phyloP scores from a whole-genome alignment of 2,329 filamentous ascomycete genomes.

The Aureobasidium subglaciale region DNA sequence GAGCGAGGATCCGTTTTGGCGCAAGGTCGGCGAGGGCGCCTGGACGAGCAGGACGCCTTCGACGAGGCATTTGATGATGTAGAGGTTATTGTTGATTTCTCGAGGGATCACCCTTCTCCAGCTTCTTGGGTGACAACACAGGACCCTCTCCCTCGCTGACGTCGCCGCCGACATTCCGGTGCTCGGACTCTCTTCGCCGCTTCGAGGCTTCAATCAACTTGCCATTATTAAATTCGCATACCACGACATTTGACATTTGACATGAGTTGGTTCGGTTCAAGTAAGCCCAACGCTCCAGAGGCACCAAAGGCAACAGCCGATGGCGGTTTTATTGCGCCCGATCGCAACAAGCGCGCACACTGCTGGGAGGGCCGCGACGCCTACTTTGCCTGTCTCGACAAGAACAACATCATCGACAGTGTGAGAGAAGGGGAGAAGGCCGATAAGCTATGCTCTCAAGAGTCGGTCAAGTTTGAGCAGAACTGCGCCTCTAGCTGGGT shows the following conservation, averaged over 20 bases:
- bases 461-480: slow-evolving; percentile 64
- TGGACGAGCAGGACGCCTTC: slow-evolving; percentile 56
- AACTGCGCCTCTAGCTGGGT: slow-evolving; percentile 92
- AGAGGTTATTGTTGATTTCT: slow-evolving; percentile 7
- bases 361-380: slow-evolving; percentile 88
- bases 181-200: neutral
- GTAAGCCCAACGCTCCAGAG: slow-evolving; percentile 20
- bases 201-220: neutral
- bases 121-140: neutral
- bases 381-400: slow-evolving; percentile 85
- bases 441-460: slow-evolving; percentile 48
- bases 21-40: slow-evolving; percentile 61
- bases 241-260: neutral
- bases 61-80: slow-evolving; percentile 40
- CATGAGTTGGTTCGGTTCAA: slow-evolving; percentile 31
- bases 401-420: slow-evolving; percentile 70
- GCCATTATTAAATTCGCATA: neutral
- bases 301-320: slow-evolving; percentile 36
- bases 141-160: slow-evolving; percentile 1
- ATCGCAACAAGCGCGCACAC: slow-evolving; percentile 67
- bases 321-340: slow-evolving; percentile 69
- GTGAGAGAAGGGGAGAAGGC: slow-evolving; percentile 50
- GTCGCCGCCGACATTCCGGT: neutral
- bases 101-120: neutral
- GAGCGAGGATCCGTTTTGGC: slow-evolving; percentile 58